These are phyloP conservation scores for Cladosporium sp. DNA, from an alignment of 2,329 filamentous ascomycete genomes.

Conservation along the genomic window DNA sequence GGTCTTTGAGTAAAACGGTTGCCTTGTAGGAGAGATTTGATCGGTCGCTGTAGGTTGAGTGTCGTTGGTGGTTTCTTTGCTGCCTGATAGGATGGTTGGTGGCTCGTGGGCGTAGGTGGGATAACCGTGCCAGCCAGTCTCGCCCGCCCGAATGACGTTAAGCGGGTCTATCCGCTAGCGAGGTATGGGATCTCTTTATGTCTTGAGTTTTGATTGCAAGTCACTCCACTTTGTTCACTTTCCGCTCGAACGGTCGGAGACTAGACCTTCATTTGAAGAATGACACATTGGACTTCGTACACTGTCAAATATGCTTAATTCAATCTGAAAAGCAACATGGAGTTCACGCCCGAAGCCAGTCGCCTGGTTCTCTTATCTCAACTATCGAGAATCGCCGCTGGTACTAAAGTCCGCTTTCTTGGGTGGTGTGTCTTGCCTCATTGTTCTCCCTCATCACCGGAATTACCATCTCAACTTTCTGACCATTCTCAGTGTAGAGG, in stretches of 20 bases:
- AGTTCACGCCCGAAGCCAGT: constrained; percentile 50
- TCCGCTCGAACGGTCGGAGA: neutral
- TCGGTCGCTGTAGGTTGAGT: neutral
- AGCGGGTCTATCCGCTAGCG: too few species aligned
- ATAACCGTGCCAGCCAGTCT: neutral
- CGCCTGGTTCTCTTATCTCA: constrained; percentile 47
- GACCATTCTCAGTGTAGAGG: constrained; percentile 52
- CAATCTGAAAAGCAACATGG: too few species aligned
- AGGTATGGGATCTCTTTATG: neutral
- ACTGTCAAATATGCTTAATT: too few species aligned
- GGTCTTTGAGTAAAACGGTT: neutral
- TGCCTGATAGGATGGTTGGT: neutral
- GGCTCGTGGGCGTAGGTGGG: neutral
- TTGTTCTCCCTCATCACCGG: neutral
- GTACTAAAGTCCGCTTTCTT: constrained; percentile 87
- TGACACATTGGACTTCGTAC: too few species aligned
- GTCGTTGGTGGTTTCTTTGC: neutral
- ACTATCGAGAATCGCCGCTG: constrained; percentile 35
- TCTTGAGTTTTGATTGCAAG: neutral
- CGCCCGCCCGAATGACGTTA: constrained; percentile 3
- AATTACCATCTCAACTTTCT: constrained; percentile 4
- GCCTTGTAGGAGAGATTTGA: neutral
- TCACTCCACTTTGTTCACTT: neutral
- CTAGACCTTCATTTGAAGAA: too few species aligned
- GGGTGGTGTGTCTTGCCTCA: constrained; percentile 68